Evolutionary conservation across 805 yeast genomes (phyloP).

Genomic region (Wickerhamiella sergipiensis): DNA sequence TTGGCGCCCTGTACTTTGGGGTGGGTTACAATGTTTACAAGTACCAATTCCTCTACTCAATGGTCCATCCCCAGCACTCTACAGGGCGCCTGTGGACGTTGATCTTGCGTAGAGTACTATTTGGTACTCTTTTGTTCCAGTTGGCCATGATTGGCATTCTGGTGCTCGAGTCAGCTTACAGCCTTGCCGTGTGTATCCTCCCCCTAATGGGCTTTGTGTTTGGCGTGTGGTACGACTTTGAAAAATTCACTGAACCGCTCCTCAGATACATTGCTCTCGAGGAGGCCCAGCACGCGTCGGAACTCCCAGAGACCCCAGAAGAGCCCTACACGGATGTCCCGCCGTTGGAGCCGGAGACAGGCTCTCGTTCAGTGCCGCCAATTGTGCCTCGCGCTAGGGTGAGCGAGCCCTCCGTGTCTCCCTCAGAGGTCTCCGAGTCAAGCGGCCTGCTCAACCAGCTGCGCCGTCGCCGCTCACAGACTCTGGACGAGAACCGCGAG

Average conservation of each 20-base stretch:
- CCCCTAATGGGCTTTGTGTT: constrained; percentile 67
- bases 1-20: constrained; percentile 73
- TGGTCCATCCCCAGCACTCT: constrained; percentile 92
- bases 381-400: neutral
- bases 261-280: constrained; percentile 77
- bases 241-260: constrained; percentile 66
- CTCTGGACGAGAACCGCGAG: constrained; percentile 72
- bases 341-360: neutral
- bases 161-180: constrained; percentile 67
- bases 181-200: constrained; percentile 52
- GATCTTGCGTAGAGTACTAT: constrained; percentile 63
- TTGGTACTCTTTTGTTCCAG: constrained; percentile 76
- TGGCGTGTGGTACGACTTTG: constrained; percentile 63
- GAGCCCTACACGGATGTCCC: constrained; percentile 5
- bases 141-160: constrained; percentile 86
- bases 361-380: neutral
- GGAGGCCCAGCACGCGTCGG: constrained; percentile 31
- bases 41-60: constrained; percentile 77
- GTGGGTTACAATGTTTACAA: constrained; percentile 82
- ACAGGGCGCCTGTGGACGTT: constrained; percentile 96
- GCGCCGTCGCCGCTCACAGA: constrained; percentile 18
- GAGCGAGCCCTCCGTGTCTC: neutral
- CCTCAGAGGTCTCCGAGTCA: neutral
- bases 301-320: neutral
- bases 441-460: neutral